Percentiles rank a stretch among this genome's conserved stretches.
phyloP scores from a whole-genome alignment of 208 protist species.

The Acanthamoeba quina region DNA sequence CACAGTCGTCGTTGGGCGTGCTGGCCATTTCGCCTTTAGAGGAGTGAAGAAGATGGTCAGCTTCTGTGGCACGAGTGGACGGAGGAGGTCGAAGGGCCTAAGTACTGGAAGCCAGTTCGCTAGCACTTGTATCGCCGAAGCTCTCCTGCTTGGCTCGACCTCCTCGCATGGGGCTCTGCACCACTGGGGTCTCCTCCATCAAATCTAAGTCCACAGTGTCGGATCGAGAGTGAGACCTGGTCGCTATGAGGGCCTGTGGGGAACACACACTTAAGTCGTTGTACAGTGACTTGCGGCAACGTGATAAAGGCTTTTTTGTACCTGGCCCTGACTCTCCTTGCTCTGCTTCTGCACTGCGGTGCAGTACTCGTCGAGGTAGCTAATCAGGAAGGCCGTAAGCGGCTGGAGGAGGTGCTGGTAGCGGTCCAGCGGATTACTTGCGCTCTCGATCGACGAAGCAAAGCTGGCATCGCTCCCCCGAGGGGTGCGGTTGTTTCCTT shows the following conservation, averaged over 20 bases:
- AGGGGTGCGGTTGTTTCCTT: not conserved
- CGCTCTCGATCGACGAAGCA: not conserved
- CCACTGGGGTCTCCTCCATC: slow-evolving; percentile 8
- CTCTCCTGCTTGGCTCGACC: slow-evolving; percentile 1
- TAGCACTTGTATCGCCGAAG: not conserved
- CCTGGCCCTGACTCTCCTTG: not conserved
- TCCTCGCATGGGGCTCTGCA: slow-evolving; percentile 1
- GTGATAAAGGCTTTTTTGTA: not conserved
- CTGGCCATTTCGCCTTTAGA: not conserved
- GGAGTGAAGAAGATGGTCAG: not conserved
- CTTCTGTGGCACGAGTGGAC: not conserved
- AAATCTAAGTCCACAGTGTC: slow-evolving; percentile 1
- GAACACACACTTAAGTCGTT: not conserved
- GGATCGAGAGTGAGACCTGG: not conserved
- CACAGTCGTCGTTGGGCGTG: slow-evolving; percentile 17
- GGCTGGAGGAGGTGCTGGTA: slow-evolving; percentile 7
- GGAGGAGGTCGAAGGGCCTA: not conserved
- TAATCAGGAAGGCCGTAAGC: not conserved
- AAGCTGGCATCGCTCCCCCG: not conserved
- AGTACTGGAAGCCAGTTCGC: not conserved
- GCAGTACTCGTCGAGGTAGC: slow-evolving; percentile 8
- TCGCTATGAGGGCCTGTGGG: not conserved
- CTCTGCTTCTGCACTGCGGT: not conserved
- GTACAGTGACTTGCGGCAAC: not conserved
- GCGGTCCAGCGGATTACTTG: not conserved